Conservation (phyloP, 768 basidiomycete species). For the Mycena pura region DNA sequence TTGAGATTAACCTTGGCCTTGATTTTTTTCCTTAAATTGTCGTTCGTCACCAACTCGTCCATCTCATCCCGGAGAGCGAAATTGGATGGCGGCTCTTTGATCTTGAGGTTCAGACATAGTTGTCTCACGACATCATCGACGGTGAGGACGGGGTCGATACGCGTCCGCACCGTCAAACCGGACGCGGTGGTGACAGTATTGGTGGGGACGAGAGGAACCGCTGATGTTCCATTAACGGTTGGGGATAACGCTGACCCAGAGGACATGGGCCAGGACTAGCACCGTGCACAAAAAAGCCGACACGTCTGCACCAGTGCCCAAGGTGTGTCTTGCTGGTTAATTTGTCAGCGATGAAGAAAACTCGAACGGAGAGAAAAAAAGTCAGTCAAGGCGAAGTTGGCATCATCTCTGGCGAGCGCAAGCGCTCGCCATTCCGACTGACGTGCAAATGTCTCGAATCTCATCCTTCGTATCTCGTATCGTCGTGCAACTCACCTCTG, state of each 20-base stretch:
- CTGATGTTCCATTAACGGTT: constrained; percentile 48
- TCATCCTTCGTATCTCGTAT: constrained; percentile 45
- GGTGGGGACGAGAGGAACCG: constrained; percentile 72
- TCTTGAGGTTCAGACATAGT: constrained; percentile 80
- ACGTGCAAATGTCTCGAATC: constrained; percentile 63
- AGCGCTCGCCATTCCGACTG: constrained; percentile 54
- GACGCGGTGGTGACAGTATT: constrained; percentile 84
- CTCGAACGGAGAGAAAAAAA: not conserved
- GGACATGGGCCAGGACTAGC: constrained; percentile 35
- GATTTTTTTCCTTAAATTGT: constrained; percentile 85
- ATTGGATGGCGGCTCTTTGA: constrained; percentile 72
- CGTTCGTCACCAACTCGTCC: constrained; percentile 85
- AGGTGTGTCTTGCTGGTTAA: not conserved
- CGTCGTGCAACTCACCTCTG: constrained; percentile 11
- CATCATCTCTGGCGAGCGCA: constrained; percentile 44
- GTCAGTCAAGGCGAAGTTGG: constrained; percentile 53
- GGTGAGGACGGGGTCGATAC: constrained; percentile 84
- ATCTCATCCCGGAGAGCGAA: constrained; percentile 84
- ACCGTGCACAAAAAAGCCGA: constrained; percentile 7
- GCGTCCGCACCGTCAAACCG: constrained; percentile 76
- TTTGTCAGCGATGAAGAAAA: not conserved
- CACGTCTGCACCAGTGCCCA: constrained; percentile 5
- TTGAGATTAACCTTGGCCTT: constrained; percentile 79
- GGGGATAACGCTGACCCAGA: constrained; percentile 37
- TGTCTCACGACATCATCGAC: constrained; percentile 88